A percentile compares a stretch with the other conserved stretches of the same genome.
Evolutionary conservation across 306 rosid species (phyloP).

Genomic region (Malus sylvestris): DNA sequence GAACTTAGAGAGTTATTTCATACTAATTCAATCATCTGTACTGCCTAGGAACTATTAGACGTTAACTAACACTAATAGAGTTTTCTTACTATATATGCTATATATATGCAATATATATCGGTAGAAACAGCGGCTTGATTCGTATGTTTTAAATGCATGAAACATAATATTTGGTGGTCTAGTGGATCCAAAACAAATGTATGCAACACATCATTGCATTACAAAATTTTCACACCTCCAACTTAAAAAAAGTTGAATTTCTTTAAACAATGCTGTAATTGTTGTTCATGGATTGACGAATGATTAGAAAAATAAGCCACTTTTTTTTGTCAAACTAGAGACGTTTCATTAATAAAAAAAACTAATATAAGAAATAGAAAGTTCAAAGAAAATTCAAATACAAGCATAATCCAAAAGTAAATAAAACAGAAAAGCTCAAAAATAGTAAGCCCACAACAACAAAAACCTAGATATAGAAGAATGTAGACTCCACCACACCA

Average conservation of each 20-base stretch:
- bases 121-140: background rate
- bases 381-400: too few species aligned
- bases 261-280: background rate
- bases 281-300: background rate
- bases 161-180: background rate
- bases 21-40: too few species aligned
- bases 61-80: background rate
- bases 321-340: too few species aligned
- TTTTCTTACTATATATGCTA: background rate
- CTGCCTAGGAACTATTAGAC: too few species aligned
- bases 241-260: background rate
- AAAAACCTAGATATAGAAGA: too few species aligned
- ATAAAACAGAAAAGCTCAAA: too few species aligned
- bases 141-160: background rate
- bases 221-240: background rate
- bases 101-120: background rate
- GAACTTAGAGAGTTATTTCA: too few species aligned
- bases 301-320: background rate
- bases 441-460: too few species aligned
- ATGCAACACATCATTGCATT: background rate
- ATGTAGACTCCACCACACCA: too few species aligned
- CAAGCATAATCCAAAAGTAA: too few species aligned
- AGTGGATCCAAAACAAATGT: background rate
- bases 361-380: too few species aligned
- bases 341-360: too few species aligned